These are phyloP conservation scores for Fonsecaea pedrosoi DNA, from an alignment of 2,329 filamentous ascomycete species.

Conservation along the genomic window DNA sequence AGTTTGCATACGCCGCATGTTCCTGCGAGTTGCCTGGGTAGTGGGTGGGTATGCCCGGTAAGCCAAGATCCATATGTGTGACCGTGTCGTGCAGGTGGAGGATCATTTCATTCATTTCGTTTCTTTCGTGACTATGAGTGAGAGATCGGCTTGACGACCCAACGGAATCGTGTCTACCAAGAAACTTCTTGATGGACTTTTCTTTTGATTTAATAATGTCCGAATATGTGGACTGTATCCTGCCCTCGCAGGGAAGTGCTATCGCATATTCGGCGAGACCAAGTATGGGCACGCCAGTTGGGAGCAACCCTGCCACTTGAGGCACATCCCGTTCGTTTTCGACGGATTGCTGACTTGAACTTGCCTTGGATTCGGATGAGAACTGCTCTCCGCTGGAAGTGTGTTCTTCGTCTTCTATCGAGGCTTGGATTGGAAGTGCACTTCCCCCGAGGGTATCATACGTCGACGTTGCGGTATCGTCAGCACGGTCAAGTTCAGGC, in stretches of 20 bases:
- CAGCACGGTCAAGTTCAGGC: neutral
- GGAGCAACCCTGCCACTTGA: conserved; percentile 34
- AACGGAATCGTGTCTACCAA: conserved; percentile 36
- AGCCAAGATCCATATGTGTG: conserved; percentile 54
- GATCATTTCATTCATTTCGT: conserved; percentile 47
- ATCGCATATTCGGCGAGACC: conserved; percentile 38
- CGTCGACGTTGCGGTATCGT: conserved; percentile 5
- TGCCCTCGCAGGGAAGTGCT: conserved; percentile 39
- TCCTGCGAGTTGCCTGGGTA: conserved; percentile 45
- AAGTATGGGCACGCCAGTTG: conserved; percentile 37
- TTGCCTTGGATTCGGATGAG: conserved; percentile 36
- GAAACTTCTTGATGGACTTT: conserved; percentile 39
- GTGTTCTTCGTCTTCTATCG: conserved; percentile 38
- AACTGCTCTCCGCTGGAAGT: conserved; percentile 29
- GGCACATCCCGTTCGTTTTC: conserved; percentile 36
- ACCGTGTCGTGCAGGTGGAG: conserved; percentile 51
- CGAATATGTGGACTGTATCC: conserved; percentile 39
- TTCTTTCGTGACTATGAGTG: conserved; percentile 36
- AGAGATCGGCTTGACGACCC: conserved; percentile 35
- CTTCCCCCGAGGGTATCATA: conserved; percentile 28
- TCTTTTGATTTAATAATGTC: conserved; percentile 39
- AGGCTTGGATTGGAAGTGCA: conserved; percentile 39
- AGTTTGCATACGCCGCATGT: conserved; percentile 55
- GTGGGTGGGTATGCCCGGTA: conserved; percentile 48
- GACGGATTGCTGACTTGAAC: conserved; percentile 40